Conservation (phyloP, 2,329 filamentous ascomycete genomes). For the Aspergillus brunneoviolaceus region DNA sequence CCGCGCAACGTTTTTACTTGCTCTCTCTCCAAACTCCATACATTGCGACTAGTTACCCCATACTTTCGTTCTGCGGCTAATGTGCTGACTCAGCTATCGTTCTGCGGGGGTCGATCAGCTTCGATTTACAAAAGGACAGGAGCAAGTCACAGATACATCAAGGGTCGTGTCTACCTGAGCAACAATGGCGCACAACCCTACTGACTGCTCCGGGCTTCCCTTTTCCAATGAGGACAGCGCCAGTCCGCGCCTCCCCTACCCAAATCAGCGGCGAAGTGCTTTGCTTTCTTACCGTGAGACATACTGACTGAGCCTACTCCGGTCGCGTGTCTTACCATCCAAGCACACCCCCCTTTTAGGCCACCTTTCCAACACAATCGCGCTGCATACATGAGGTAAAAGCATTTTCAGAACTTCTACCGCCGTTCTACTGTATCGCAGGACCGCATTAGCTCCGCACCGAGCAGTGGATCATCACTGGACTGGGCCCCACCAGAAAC, state of each 20-base stretch:
- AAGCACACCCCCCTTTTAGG: background rate
- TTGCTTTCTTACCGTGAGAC: background rate
- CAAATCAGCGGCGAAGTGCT: background rate
- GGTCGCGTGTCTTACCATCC: background rate
- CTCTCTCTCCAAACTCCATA: no score
- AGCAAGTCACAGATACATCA: background rate
- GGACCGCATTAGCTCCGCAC: slow-evolving; percentile 10
- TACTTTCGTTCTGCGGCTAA: slow-evolving; percentile 1
- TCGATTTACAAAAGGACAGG: slow-evolving; percentile 24
- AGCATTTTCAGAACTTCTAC: background rate
- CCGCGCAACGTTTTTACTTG: no score
- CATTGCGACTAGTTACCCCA: background rate
- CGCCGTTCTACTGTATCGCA: background rate
- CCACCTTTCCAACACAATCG: background rate
- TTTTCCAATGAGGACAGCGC: background rate
- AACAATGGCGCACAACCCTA: background rate
- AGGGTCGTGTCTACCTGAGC: background rate
- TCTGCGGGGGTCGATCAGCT: slow-evolving; percentile 38
- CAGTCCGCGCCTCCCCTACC: background rate
- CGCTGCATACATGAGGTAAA: background rate
- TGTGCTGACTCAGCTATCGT: slow-evolving; percentile 29
- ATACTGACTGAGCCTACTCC: background rate
- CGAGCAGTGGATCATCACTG: slow-evolving; percentile 10
- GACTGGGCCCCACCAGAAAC: slow-evolving; percentile 14
- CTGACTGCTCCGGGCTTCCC: background rate